A percentile compares a stretch with the other conserved stretches of the same genome.
phyloP scores from a whole-genome alignment of 2,329 filamentous ascomycete species.

The Xylariaceae sp. region DNA sequence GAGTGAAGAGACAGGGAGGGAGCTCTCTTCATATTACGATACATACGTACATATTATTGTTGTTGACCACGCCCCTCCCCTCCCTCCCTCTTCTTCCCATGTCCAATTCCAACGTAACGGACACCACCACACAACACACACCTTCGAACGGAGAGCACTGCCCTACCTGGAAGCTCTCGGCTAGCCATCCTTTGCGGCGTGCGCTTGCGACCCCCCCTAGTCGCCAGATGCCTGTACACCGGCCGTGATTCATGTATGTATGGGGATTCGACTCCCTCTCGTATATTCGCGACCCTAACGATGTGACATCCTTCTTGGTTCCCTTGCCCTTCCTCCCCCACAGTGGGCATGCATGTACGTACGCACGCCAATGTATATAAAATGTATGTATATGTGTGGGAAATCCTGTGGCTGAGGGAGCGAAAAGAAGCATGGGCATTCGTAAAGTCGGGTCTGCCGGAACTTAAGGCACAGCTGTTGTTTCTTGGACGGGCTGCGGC shows the following conservation, averaged over 20 bases:
- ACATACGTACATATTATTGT: too few species aligned
- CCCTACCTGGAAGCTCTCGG: conserved; percentile 22
- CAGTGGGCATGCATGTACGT: conserved; percentile 1
- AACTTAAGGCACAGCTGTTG: conserved; percentile 18
- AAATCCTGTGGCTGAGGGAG: conserved; percentile 14
- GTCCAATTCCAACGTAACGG: conserved; percentile 18
- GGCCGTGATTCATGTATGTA: conserved; percentile 11
- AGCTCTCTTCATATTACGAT: not conserved
- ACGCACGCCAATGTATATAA: not conserved
- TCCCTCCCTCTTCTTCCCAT: not conserved
- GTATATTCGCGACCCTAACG: conserved; percentile 14
- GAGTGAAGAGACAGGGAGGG: too few species aligned
- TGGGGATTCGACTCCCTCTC: conserved; percentile 5
- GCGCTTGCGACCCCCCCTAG: conserved; percentile 7
- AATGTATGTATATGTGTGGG: conserved; percentile 10
- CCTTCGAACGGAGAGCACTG: conserved; percentile 17
- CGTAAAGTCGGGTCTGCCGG: conserved; percentile 34
- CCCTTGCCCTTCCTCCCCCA: conserved; percentile 16
- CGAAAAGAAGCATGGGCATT: conserved; percentile 24
- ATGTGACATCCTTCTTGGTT: conserved; percentile 15
- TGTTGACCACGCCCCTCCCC: too few species aligned
- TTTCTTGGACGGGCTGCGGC: conserved; percentile 27
- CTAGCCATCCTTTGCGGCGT: conserved; percentile 12
- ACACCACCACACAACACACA: conserved; percentile 17
- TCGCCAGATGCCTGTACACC: conserved; percentile 7